These are phyloP conservation scores for Gymnopilus junonius DNA, from an alignment of 768 basidiomycete genomes.

Conservation along the genomic window DNA sequence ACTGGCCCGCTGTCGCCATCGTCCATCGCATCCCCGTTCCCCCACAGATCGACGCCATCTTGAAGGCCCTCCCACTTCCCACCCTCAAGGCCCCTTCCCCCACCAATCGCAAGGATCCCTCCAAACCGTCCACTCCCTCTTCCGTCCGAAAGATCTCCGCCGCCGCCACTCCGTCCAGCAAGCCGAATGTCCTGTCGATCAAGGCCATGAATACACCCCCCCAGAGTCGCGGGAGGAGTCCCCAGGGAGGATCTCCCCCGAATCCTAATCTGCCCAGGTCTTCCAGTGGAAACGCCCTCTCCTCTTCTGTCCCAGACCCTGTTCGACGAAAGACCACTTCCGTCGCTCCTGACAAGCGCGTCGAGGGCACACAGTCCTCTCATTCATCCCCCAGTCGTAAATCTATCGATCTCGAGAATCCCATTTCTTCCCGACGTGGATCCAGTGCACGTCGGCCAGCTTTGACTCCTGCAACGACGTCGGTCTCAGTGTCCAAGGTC, in stretches of 20 bases:
- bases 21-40: conserved; percentile 80
- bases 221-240: conserved; percentile 56
- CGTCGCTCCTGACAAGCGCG: conserved; percentile 48
- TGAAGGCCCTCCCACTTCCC: conserved; percentile 50
- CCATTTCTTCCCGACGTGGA: conserved; percentile 49
- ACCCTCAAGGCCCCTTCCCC: conserved; percentile 28
- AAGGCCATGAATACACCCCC: conserved; percentile 38
- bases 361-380: conserved; percentile 51
- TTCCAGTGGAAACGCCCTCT: conserved; percentile 42
- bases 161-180: conserved; percentile 41
- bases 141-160: conserved; percentile 53
- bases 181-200: conserved; percentile 33
- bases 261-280: conserved; percentile 43
- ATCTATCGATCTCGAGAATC: conserved; percentile 56
- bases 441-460: conserved; percentile 48
- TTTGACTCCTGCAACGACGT: conserved; percentile 44
- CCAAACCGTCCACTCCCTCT: conserved; percentile 36
- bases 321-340: conserved; percentile 49
- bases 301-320: conserved; percentile 54
- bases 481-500: conserved; percentile 44
- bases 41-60: conserved; percentile 65
- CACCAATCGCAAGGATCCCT: conserved; percentile 32
- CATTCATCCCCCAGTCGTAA: conserved; percentile 68
- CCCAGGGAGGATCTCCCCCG: conserved; percentile 42
- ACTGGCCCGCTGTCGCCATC: conserved; percentile 81